Base-by-base conservation (phyloP, 2,329 filamentous ascomycete genomes). In the Delphinella strobiligena region DNA sequence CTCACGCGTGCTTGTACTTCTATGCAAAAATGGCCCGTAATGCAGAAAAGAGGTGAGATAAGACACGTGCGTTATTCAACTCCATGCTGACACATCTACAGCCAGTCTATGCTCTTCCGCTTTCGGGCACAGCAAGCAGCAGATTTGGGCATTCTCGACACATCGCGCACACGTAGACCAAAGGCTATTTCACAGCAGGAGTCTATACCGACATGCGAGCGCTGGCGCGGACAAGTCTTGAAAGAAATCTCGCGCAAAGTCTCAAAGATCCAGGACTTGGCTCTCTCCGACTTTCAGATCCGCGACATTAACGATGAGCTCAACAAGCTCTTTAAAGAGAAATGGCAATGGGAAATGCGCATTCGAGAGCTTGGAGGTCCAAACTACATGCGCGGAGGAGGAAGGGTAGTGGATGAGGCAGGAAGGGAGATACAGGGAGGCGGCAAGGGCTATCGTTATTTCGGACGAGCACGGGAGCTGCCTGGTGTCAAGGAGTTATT, bases 251-350 rank as follows among this genome's bases (percentile, higher is more conserved):
- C 82, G 48, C 87, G 91, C 63, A 98, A 98, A 63, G 86, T 98
- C 42, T 86, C 86, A 47, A 84, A 84, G 57, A 96, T 98, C 65
- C 91, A 98, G 61, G 91, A 98, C 53, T 69, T 76, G 7, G 79
- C 81, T 34, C 72, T 98, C n/a, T 86, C 78, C 63, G 91, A 98
- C 70, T 96, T 83, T 68, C 91, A 96, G 69, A 86, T 98, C 61
- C 80, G 91, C 55, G 91, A 98, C 63, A 71, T 98, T 58, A 98
- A 98, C 67, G 91, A 98, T 62, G 91, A 98, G 64, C 93, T 98
- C 71, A 98, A 98, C 71, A 93, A 94, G 66, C 74, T 94, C 46
- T 95, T 98, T 85, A 80, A 87, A 48, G 91, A 98, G 68, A 98
- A 98, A 64, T 87, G 93, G 72, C 88, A 93, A 74, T 98, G 91